Conservation (phyloP, 129 eudicot species). For the Saposhnikovia divaricata region DNA sequence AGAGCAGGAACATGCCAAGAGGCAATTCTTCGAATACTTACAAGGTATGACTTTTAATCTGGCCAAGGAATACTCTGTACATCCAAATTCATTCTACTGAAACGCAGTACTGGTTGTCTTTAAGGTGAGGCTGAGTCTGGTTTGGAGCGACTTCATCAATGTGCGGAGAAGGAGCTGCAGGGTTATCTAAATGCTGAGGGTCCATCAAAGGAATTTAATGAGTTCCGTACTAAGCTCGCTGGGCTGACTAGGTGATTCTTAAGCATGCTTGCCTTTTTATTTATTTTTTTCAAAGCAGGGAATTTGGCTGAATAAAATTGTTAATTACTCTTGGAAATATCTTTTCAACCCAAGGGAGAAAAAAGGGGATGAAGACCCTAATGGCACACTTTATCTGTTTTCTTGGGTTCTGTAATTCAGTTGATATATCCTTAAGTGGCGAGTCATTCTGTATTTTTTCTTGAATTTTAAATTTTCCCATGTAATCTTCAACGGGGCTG, state of each 20-base stretch:
- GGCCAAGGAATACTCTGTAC: not conserved
- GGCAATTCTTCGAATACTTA: constrained; percentile 91
- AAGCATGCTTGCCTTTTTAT: not conserved
- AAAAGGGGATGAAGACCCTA: not conserved
- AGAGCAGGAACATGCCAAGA: constrained; percentile 80
- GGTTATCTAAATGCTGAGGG: constrained; percentile 57
- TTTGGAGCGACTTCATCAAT: constrained; percentile 89
- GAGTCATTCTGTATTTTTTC: too few species aligned
- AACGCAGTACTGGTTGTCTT: not conserved
- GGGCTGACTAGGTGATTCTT: constrained; percentile 71
- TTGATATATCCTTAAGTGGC: too few species aligned
- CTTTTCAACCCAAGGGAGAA: not conserved
- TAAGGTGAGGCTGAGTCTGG: constrained; percentile 98
- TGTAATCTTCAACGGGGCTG: too few species aligned
- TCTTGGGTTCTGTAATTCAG: too few species aligned
- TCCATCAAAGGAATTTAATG: constrained; percentile 74
- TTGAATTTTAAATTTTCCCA: too few species aligned
- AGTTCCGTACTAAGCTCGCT: constrained; percentile 89
- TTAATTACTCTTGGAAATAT: not conserved
- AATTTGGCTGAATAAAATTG: not conserved
- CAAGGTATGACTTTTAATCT: constrained; percentile 53
- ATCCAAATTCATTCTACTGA: not conserved
- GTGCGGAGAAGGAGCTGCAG: constrained; percentile 92
- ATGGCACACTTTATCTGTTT: not conserved
- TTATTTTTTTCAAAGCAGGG: not conserved